Base-by-base conservation (phyloP, 1,284 basidiomycete species). In the Sanghuangporus weigelae region DNA sequence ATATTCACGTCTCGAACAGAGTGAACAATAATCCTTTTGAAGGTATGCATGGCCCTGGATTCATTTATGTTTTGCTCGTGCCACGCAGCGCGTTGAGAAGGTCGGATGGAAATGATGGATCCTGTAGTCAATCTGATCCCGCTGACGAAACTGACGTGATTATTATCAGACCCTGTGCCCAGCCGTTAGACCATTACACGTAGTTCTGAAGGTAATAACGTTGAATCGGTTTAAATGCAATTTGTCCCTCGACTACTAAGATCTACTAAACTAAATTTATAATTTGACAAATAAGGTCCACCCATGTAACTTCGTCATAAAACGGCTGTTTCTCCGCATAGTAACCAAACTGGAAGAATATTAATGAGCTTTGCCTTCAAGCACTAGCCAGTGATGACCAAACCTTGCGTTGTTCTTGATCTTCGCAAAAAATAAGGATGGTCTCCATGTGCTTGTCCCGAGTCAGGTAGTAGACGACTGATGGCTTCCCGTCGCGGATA, bases 361-460 rank as follows among this genome's bases (percentile, higher is more conserved):
- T n/a, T n/a, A 5, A 31, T 54, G 16, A 39, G 11, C 35, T 16
- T 54, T n/a, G 31, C 31, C 14, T 54, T 54, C 31, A 16, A 8
- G 16, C 35, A 54, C 14, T 31, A 54, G 12, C 2, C 12, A 31
- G n/a, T 12, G 16, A 31, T n/a, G 23, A 12, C 4, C 56, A 3
- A 42, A 44, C 56, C 56, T 57, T 57, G n/a, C 12, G 26, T 11
- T 46, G 40, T 7, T 48, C 56, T n/a, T 19, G 7, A 21, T 42
- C 23, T 10, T 57, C 56, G 11, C 38, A 31, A n/a, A 57, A 57
- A 48, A 57, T 57, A 16, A 57, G 56, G 39, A 57, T 57, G 40
- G 56, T 57, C 40, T 57, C 56, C 56, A 57, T 46, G 36, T 57
- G 19, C 39, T 57, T 57, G 19, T 57, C 56, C 35, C 56, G 38